Base-by-base conservation (phyloP, 2,329 filamentous ascomycete genomes). In the Elsinoe perseae region DNA sequence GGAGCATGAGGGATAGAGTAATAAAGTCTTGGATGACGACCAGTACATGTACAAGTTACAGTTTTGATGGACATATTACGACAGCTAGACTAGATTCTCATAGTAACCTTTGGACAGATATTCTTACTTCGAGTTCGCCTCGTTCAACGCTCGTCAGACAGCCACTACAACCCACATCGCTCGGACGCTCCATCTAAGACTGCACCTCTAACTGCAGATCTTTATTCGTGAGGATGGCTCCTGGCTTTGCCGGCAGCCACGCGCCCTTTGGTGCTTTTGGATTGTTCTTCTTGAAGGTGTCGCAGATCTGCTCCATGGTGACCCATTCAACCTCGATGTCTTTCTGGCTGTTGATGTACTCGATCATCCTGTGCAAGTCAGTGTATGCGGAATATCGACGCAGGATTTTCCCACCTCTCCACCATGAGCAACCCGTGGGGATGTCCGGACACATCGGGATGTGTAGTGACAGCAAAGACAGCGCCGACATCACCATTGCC, bases 351-450 rank as follows among this genome's bases (percentile, higher is more conserved):
- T 83, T 86, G 64, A 88, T 85, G 56, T 86, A 75, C 61, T 88
- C 83, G 59, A 88, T 87, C 30, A 85, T 77, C 34, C 61, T 63
- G 34, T 32, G 9, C 3, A 6, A 1, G 36, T 62, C 27, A 61
- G 56, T 20, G 20, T 16, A 28, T 21, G 25, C 36, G 32, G 9
- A 28, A 14, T 3, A 38, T 20, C 2, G 16, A 3, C 3, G 1
- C 18, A 5, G 2, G 9, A 25, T 16, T 32, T 8, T 64, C 69
- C 62, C 68, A 81, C 77, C 83, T 77, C 69, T 89, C 84, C 61
- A 88, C 83, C 85, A 89, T 87, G 5, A 87, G 71, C 25, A 89
- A 63, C 0, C 83, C 86, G 68, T 89, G 86, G 0, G 86, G 86
- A 16, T 84, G 76, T 0, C 86, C 86, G 2, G 80, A 83, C 0